Conservation (phyloP, 306 rosid genomes). For the Gynostemma pentaphyllum region DNA sequence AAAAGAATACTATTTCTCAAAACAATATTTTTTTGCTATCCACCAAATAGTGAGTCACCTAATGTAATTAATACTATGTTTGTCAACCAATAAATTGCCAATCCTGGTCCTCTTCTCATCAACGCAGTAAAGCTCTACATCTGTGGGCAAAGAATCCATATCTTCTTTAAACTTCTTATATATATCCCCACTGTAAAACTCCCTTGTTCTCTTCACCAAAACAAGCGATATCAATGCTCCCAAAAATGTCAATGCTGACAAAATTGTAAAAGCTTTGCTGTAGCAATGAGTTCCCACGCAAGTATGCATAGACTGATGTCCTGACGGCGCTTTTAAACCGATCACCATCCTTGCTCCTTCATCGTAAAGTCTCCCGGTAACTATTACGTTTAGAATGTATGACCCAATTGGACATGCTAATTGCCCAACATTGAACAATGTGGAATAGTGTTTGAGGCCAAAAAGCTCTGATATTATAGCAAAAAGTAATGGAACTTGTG, state of each 20-base stretch:
- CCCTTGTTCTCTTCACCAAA: slow-evolving; percentile 2
- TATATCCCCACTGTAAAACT: slow-evolving; percentile 14
- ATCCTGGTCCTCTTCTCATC: slow-evolving; percentile 1
- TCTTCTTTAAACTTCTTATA: slow-evolving; percentile 20
- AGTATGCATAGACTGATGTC: neutral
- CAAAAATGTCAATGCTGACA: slow-evolving; percentile 2
- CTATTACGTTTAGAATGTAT: slow-evolving; percentile 10
- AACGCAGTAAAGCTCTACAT: neutral
- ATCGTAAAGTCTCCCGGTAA: slow-evolving; percentile 14
- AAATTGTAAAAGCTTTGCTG: neutral
- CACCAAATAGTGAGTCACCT: too few species aligned
- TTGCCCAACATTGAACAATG: neutral
- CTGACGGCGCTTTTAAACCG: too few species aligned
- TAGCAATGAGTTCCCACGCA: slow-evolving; percentile 6
- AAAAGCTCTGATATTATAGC: slow-evolving; percentile 2
- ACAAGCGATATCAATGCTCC: slow-evolving; percentile 1
- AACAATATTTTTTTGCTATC: too few species aligned
- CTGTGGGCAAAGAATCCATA: neutral
- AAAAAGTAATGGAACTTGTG: slow-evolving; percentile 19
- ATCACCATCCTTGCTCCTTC: neutral
- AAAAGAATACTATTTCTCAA: too few species aligned
- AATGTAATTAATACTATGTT: neutral
- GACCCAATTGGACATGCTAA: slow-evolving; percentile 10
- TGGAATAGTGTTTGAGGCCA: slow-evolving; percentile 1
- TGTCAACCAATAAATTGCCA: neutral